phyloP scores from a whole-genome alignment of 1,284 basidiomycete species.

The Kwoniella shivajii region DNA sequence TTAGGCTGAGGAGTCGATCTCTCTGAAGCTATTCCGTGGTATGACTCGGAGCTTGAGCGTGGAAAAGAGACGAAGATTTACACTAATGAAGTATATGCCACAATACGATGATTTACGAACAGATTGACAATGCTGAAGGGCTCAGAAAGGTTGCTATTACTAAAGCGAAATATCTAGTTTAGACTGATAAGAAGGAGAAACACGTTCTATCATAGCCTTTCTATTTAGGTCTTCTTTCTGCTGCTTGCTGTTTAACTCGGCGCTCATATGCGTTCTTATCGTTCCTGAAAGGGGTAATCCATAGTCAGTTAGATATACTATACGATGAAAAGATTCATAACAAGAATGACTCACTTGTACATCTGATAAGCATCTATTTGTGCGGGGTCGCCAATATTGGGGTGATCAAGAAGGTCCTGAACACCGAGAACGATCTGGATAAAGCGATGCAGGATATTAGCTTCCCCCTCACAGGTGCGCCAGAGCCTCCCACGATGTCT shows the following conservation, averaged over 20 bases:
- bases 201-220: not conserved
- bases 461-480: not conserved
- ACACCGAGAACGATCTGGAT: constrained; percentile 88
- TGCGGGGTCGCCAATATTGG: constrained; percentile 92
- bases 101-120: no score
- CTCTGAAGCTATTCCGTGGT: no score
- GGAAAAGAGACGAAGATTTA: no score
- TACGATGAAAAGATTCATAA: no score
- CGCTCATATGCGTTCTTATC: constrained; percentile 87
- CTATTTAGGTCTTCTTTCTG: constrained; percentile 63
- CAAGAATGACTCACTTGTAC: constrained; percentile 78
- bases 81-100: no score
- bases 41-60: no score
- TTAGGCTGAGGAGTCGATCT: no score
- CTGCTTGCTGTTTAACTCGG: constrained; percentile 76
- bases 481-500: no score
- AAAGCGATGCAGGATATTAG: not conserved
- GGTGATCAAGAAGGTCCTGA: constrained; percentile 90
- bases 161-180: no score
- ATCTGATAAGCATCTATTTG: constrained; percentile 97
- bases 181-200: not conserved
- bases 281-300: constrained; percentile 61
- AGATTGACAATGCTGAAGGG: no score
- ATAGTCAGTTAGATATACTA: no score
- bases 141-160: no score